Evolutionary conservation across 164 flowering plant genomes (phyloP).

Genomic region (Stephania japonica): DNA sequence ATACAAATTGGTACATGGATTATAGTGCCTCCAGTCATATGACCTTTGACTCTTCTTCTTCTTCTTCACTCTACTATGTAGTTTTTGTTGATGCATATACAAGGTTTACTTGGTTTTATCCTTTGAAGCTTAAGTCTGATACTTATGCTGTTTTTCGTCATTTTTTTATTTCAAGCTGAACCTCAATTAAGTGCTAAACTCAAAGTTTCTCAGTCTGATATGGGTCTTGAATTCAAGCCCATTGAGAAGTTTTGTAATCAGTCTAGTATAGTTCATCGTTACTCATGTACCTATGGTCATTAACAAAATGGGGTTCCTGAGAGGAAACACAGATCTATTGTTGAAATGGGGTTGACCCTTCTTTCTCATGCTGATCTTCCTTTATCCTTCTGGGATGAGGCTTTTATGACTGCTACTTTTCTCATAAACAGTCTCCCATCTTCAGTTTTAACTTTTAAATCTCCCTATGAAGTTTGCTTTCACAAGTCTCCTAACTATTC

Average conservation of each 20-base stretch:
- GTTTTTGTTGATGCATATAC: neutral
- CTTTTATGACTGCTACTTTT: neutral
- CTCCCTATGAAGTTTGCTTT: neutral
- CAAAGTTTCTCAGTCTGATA: neutral
- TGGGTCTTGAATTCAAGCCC: neutral
- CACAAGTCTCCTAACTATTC: neutral
- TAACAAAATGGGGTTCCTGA: neutral
- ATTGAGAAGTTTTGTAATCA: neutral
- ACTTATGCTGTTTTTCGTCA: neutral
- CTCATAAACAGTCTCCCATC: neutral
- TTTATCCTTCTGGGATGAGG: neutral
- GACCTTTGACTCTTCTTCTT: neutral
- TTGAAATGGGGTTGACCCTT: conserved; percentile 5
- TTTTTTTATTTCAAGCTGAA: neutral
- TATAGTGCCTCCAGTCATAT: neutral
- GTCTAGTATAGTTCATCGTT: neutral
- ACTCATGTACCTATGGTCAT: neutral
- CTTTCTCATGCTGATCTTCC: neutral
- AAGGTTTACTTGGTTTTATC: neutral
- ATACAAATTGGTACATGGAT: neutral
- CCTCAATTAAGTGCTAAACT: neutral
- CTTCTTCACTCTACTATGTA: neutral
- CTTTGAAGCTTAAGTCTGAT: neutral
- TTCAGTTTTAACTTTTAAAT: too few species aligned
- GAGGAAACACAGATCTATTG: neutral